These are phyloP conservation scores for Anthracocystis setariae DNA, from an alignment of 1,284 basidiomycete genomes.

Conservation along the genomic window DNA sequence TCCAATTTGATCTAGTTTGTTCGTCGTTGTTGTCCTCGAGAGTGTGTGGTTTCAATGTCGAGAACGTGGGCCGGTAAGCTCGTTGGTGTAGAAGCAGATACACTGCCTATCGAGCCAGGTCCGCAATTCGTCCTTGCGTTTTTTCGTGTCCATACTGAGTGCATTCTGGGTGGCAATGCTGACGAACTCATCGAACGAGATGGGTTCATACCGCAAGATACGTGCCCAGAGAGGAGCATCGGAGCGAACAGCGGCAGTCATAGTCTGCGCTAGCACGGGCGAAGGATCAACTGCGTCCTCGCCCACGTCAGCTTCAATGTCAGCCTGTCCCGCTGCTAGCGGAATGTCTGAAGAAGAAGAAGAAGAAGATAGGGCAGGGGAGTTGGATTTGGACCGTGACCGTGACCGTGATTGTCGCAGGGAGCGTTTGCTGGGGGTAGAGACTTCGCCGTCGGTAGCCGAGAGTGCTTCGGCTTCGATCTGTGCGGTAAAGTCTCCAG, in stretches of 20 bases:
- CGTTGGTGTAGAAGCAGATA: slow-evolving; percentile 38
- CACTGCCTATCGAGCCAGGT: slow-evolving; percentile 41
- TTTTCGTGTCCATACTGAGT: slow-evolving; percentile 20
- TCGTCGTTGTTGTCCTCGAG: background rate
- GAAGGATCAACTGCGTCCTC: slow-evolving; percentile 15
- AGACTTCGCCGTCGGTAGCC: slow-evolving; percentile 15
- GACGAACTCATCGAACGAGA: slow-evolving; percentile 45
- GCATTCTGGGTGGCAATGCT: slow-evolving; percentile 25
- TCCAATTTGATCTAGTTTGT: slow-evolving; percentile 1
- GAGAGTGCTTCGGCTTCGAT: slow-evolving; percentile 30
- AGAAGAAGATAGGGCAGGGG: slow-evolving; percentile 10
- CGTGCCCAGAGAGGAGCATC: slow-evolving; percentile 10
- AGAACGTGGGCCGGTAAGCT: slow-evolving; percentile 23
- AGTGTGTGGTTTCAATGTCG: slow-evolving; percentile 18
- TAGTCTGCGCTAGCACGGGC: slow-evolving; percentile 18
- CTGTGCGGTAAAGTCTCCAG: slow-evolving; percentile 25
- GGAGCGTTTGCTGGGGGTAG: slow-evolving; percentile 1
- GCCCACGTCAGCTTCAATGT: background rate
- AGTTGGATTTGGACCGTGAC: slow-evolving; percentile 9
- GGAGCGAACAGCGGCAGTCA: slow-evolving; percentile 23
- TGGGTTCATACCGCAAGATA: slow-evolving; percentile 42
- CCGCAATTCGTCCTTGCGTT: slow-evolving; percentile 33
- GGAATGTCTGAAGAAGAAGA: slow-evolving; percentile 31
- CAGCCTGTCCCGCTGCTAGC: background rate
- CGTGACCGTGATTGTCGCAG: slow-evolving; percentile 11